Evolutionary conservation across 2,329 filamentous ascomycete genomes (phyloP).

Genomic region (Monosporascus sp.): DNA sequence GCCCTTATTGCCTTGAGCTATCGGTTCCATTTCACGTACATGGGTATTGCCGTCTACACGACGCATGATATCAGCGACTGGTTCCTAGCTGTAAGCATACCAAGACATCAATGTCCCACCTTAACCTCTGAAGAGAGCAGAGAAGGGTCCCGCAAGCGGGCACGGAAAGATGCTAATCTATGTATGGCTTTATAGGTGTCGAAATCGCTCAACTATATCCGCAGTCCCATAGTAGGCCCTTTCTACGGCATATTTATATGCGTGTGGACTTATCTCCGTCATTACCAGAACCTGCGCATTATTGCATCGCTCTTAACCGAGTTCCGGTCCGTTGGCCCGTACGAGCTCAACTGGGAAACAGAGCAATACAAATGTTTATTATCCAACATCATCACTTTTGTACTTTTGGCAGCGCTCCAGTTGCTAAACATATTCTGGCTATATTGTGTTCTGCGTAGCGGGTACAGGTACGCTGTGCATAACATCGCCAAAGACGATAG

Average conservation of each 20-base stretch:
- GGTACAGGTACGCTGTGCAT: slow-evolving; percentile 45
- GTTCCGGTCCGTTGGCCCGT: slow-evolving; percentile 53
- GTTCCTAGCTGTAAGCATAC: slow-evolving; percentile 51
- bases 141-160: too few species aligned
- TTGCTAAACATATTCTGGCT: slow-evolving; percentile 59
- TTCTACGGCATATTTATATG: slow-evolving; percentile 62
- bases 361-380: slow-evolving; percentile 57
- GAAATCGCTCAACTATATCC: slow-evolving; percentile 67
- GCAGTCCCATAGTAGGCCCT: slow-evolving; percentile 54
- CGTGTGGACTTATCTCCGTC: slow-evolving; percentile 67
- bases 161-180: slow-evolving; percentile 3
- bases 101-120: neutral
- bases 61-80: slow-evolving; percentile 73
- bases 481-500: slow-evolving; percentile 51
- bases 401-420: slow-evolving; percentile 48
- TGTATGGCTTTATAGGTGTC: slow-evolving; percentile 34
- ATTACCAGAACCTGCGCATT: slow-evolving; percentile 60
- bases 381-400: slow-evolving; percentile 47
- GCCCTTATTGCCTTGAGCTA: slow-evolving; percentile 64
- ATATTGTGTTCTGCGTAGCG: slow-evolving; percentile 51
- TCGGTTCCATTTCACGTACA: slow-evolving; percentile 71
- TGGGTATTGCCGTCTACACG: slow-evolving; percentile 68
- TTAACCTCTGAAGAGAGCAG: neutral
- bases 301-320: slow-evolving; percentile 53
- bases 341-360: slow-evolving; percentile 52